Conservation (phyloP, 2,329 filamentous ascomycete genomes). For the Colletotrichum sp. region DNA sequence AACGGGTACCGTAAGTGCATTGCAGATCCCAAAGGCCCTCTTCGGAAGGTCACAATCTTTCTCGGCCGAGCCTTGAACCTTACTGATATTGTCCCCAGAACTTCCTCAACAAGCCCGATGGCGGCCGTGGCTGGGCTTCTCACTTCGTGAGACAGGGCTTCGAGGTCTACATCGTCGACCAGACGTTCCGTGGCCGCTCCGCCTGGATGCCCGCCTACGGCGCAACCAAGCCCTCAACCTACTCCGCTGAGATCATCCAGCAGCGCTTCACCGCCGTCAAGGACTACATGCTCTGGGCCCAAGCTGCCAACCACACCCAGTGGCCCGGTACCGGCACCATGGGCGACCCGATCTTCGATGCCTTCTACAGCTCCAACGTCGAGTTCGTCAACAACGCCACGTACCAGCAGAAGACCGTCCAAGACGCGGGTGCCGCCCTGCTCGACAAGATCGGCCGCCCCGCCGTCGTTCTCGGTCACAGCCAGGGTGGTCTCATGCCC, state of each 20-base stretch:
- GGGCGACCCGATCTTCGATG: conserved; percentile 45
- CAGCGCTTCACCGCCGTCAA: conserved; percentile 41
- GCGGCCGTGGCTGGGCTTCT: conserved; percentile 51
- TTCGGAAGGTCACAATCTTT: background rate
- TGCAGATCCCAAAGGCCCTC: background rate
- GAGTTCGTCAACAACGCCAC: conserved; percentile 37
- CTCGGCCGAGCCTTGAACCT: background rate
- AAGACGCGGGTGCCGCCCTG: conserved; percentile 44
- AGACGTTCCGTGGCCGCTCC: conserved; percentile 49
- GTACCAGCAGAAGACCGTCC: conserved; percentile 40
- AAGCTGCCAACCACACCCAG: conserved; percentile 44
- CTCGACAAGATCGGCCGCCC: conserved; percentile 47
- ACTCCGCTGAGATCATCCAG: conserved; percentile 38
- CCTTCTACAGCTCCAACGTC: conserved; percentile 44
- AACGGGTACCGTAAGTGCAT: conserved; percentile 40
- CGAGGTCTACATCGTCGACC: conserved; percentile 52
- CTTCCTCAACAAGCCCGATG: conserved; percentile 52
- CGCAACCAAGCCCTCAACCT: conserved; percentile 24
- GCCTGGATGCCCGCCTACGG: conserved; percentile 40
- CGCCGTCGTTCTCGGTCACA: conserved; percentile 47
- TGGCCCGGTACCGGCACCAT: conserved; percentile 45
- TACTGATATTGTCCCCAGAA: conserved; percentile 31
- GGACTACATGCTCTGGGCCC: conserved; percentile 40
- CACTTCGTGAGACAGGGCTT: conserved; percentile 51
- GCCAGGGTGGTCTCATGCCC: conserved; percentile 47